Base-by-base conservation (phyloP, 1,284 basidiomycete species). In the Cutaneotrichosporon curvatum region DNA sequence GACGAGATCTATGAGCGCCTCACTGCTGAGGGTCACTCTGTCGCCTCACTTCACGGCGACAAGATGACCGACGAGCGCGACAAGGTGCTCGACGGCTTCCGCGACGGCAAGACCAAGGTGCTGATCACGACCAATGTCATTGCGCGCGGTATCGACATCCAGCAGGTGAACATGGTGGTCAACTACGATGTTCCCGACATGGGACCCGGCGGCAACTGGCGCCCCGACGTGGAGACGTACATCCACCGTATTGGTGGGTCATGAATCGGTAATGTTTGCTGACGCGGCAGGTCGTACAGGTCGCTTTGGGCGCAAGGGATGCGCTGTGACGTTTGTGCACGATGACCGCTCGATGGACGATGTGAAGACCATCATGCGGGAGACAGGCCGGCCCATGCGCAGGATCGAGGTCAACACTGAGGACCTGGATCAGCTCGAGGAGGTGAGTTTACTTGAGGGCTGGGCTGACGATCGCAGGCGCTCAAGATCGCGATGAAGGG, bases 81-180 rank as follows among this genome's bases (percentile, higher is more conserved):
- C 71, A 65, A 79, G 32, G 85, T 94, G 56, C 94, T 98, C 63
- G 92, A 97, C 67, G 82, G 82, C 21, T 99, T 98, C 82, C 80
- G 95, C 42, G 85, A 95, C 60, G 95, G 95, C 50, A 85, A 84
- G 67, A 89, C 90, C 70, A 98, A 98, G 73, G 94, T 96, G 34
- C 76, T 99, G 56, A 98, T 99, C 68, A 96, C 95, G 44, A 99
- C 95, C 45, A 98, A 99, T 72, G 95, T 99, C 60, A 86, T 98
- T 57, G 91, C 95, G 9, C 83, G 95, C 31, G 95, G 95, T 38
- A 98, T 99, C 75, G 95, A 99, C 67, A 96, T 99, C 62, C 79
- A 90, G 56, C 94, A 97, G 75, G 95, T 99, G 57, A 98, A 97
- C 75, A 91, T 96, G 87, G 90, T 95, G 18, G 87, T 94, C 65